Evolutionary conservation across 768 basidiomycete genomes (phyloP).

Genomic region (Lentinula edodes): DNA sequence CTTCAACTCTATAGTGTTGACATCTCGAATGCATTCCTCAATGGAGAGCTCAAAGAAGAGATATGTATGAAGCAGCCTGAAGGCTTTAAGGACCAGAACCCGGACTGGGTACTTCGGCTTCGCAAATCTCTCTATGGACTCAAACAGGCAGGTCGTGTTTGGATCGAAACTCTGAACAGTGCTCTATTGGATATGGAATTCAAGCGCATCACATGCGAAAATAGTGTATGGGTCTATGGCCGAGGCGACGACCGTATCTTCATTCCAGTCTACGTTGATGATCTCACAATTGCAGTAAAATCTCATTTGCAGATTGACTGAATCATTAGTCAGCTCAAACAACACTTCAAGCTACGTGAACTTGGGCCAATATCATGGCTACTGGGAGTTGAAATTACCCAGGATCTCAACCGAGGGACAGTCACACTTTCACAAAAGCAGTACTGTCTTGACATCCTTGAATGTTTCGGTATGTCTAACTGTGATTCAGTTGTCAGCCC

Average conservation of each 20-base stretch:
- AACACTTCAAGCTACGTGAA: conserved; percentile 11
- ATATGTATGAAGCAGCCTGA: conserved; percentile 19
- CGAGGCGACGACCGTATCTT: conserved; percentile 13
- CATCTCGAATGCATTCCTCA: conserved; percentile 12
- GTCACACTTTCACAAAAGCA: conserved; percentile 24
- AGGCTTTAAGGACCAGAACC: conserved; percentile 9
- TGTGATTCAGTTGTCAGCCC: conserved; percentile 17
- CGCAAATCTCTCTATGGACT: conserved; percentile 19
- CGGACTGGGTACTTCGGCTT: conserved; percentile 4
- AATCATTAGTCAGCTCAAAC: conserved; percentile 12
- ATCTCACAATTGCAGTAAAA: conserved; percentile 15
- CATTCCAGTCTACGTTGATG: conserved; percentile 22
- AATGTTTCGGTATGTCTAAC: conserved; percentile 15
- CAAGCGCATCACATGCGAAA: conserved; percentile 13
- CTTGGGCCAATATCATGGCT: conserved; percentile 18
- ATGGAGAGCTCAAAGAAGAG: conserved; percentile 17
- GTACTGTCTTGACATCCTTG: conserved; percentile 25
- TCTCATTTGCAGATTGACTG: conserved; percentile 6
- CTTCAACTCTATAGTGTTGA: conserved; percentile 12
- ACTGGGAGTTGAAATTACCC: conserved; percentile 24
- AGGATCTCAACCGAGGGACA: too few relatives aligned
- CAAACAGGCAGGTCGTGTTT: conserved; percentile 17
- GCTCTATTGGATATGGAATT: conserved; percentile 12
- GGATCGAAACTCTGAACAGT: conserved; percentile 8
- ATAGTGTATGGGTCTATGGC: conserved; percentile 18